A percentile compares a stretch with the other conserved stretches of the same genome.
Conservation (phyloP, 805 yeast species). For the Candida fluviatilis region DNA sequence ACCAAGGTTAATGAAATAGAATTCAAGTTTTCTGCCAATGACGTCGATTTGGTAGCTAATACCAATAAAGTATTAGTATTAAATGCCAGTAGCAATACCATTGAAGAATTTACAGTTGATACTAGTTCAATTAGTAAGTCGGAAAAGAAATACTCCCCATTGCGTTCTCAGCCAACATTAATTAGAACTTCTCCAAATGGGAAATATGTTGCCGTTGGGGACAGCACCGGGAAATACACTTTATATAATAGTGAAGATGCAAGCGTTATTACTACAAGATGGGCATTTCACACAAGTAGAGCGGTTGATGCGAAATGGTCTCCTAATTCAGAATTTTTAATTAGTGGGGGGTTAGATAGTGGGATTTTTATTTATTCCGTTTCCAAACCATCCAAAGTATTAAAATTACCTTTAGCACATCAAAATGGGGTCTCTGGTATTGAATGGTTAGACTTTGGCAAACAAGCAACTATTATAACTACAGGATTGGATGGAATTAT, state of each 20-base stretch:
- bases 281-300: conserved; percentile 92
- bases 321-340: conserved; percentile 63
- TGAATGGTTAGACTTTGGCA: conserved; percentile 52
- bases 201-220: conserved; percentile 76
- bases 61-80: conserved; percentile 22
- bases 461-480: conserved; percentile 45
- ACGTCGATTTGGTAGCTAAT: conserved; percentile 19
- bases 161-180: conserved; percentile 60
- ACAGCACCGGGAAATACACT: conserved; percentile 79
- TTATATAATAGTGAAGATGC: conserved; percentile 56
- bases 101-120: conserved; percentile 22
- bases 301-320: conserved; percentile 80
- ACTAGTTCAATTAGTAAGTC: conserved; percentile 16
- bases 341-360: conserved; percentile 82
- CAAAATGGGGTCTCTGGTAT: conserved; percentile 81
- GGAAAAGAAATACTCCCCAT: conserved; percentile 32
- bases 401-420: conserved; percentile 76
- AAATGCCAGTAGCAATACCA: conserved; percentile 24
- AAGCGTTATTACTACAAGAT: conserved; percentile 70
- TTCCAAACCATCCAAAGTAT: conserved; percentile 68
- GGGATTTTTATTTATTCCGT: conserved; percentile 78
- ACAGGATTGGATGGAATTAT: conserved; percentile 81
- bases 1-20: conserved; percentile 12
- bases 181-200: conserved; percentile 71
- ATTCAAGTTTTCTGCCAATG: conserved; percentile 21